A percentile compares a stretch with the other conserved stretches of the same genome.
These are phyloP conservation scores for Ensete ventricosum DNA, from an alignment of 176 grass and related monocot species.

Conservation along the genomic window DNA sequence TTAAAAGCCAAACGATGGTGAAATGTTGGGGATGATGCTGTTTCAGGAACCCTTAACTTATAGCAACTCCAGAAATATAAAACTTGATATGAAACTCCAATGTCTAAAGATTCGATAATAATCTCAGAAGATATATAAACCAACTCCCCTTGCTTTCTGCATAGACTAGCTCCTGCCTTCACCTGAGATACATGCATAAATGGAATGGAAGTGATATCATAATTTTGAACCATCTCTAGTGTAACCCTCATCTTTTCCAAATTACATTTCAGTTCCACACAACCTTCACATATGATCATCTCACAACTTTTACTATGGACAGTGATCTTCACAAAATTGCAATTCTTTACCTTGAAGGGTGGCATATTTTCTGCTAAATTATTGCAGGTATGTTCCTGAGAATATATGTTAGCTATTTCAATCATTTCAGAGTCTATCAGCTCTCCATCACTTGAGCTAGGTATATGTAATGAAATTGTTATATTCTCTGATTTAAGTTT, in stretches of 20 bases:
- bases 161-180: slow-evolving; percentile 42
- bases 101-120: slow-evolving; percentile 64
- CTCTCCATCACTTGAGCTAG: slow-evolving; percentile 45
- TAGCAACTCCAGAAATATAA: slow-evolving; percentile 60
- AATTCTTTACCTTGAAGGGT: slow-evolving; percentile 32
- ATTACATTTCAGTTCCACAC: slow-evolving; percentile 49
- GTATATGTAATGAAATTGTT: slow-evolving; percentile 57
- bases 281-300: slow-evolving; percentile 38
- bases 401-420: slow-evolving; percentile 20
- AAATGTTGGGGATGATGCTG: slow-evolving; percentile 31
- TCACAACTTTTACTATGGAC: slow-evolving; percentile 75
- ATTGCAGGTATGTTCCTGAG: slow-evolving; percentile 8
- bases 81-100: slow-evolving; percentile 87
- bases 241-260: slow-evolving; percentile 60
- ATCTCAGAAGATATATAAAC: slow-evolving; percentile 45
- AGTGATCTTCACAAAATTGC: slow-evolving; percentile 52
- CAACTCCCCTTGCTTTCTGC: slow-evolving; percentile 24
- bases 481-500: slow-evolving; percentile 63
- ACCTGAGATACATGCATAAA: slow-evolving; percentile 67
- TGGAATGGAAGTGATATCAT: slow-evolving; percentile 48
- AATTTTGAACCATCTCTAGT: slow-evolving; percentile 63
- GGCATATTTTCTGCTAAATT: slow-evolving; percentile 21
- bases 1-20: slow-evolving; percentile 41
- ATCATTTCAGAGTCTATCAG: slow-evolving; percentile 28
- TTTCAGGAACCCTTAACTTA: slow-evolving; percentile 49